Evolutionary conservation across 75 land plant genomes (phyloP).

Genomic region (Pinus albicaulis): DNA sequence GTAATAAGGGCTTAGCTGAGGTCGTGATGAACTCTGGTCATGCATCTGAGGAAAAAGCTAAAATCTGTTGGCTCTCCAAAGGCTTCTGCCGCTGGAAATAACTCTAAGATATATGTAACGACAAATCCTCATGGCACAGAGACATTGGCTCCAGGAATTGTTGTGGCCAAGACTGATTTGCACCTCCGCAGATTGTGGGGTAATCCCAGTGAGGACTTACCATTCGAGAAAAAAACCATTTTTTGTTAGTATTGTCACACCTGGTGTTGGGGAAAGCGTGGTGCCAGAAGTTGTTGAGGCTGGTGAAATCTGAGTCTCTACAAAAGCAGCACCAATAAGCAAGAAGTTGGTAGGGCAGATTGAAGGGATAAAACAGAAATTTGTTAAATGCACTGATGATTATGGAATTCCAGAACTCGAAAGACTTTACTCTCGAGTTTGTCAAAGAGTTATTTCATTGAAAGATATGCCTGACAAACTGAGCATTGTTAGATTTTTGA

Average conservation of each 20-base stretch:
- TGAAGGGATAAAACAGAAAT: conserved; percentile 48
- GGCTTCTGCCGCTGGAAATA: too few species aligned
- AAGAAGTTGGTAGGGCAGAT: conserved; percentile 16
- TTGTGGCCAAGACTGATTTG: conserved; percentile 27
- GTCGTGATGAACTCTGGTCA: too few species aligned
- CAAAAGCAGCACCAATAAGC: conserved; percentile 2
- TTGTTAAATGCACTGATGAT: conserved; percentile 45
- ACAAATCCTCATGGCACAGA: conserved; percentile 34
- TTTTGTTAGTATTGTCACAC: too few species aligned
- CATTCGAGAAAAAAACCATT: too few species aligned
- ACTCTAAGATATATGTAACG: conserved; percentile 11
- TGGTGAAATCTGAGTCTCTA: background rate
- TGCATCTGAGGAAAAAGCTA: too few species aligned
- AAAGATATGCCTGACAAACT: conserved; percentile 29
- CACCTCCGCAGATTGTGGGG: conserved; percentile 51
- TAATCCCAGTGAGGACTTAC: conserved; percentile 44
- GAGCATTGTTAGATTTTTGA: conserved; percentile 46
- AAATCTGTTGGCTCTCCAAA: too few species aligned
- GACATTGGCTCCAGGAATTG: conserved; percentile 30
- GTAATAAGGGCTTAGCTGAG: too few species aligned
- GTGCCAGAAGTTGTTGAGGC: conserved; percentile 2
- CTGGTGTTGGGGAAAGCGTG: background rate
- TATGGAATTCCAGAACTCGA: conserved; percentile 78
- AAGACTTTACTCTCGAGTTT: conserved; percentile 65
- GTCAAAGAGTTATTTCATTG: conserved; percentile 42